Conservation (phyloP, 441 rosid species). For the Aleurites moluccanus region DNA sequence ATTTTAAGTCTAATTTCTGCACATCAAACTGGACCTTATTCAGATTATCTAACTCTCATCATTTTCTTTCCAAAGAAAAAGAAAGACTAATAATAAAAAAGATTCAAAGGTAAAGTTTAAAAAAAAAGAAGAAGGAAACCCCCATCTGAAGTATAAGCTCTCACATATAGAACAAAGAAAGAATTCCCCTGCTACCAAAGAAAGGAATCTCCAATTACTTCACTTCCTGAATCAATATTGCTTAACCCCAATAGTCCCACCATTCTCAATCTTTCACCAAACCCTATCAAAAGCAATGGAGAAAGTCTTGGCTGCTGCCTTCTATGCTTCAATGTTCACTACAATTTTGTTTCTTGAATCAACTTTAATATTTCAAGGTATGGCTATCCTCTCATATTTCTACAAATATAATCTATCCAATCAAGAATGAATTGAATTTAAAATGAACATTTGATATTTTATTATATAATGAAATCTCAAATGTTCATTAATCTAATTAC, state of each 20-base stretch:
- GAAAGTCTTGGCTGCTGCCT: constrained; percentile 15
- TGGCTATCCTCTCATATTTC: neutral
- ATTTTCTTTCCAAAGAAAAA: neutral
- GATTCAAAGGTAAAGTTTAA: constrained; percentile 13
- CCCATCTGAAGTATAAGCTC: neutral
- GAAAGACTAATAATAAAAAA: neutral
- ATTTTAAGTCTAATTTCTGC: neutral
- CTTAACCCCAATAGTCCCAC: constrained; percentile 3
- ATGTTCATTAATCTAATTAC: too few species aligned
- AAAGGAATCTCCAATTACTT: constrained; percentile 45
- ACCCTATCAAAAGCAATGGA: constrained; percentile 14
- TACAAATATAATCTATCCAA: too few species aligned
- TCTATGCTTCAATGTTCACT: constrained; percentile 18
- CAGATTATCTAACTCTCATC: neutral
- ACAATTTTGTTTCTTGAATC: constrained; percentile 24
- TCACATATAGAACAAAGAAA: neutral
- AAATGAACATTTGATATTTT: too few species aligned
- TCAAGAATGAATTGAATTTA: too few species aligned
- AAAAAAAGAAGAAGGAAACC: neutral
- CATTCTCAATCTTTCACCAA: constrained; percentile 17
- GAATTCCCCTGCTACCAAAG: constrained; percentile 43
- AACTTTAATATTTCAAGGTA: constrained; percentile 29
- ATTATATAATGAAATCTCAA: too few species aligned
- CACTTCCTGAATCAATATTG: constrained; percentile 29
- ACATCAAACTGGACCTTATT: neutral